phyloP scores from a whole-genome alignment of 192 early-diverging fungal genomes.

The Backusella australiensis region DNA sequence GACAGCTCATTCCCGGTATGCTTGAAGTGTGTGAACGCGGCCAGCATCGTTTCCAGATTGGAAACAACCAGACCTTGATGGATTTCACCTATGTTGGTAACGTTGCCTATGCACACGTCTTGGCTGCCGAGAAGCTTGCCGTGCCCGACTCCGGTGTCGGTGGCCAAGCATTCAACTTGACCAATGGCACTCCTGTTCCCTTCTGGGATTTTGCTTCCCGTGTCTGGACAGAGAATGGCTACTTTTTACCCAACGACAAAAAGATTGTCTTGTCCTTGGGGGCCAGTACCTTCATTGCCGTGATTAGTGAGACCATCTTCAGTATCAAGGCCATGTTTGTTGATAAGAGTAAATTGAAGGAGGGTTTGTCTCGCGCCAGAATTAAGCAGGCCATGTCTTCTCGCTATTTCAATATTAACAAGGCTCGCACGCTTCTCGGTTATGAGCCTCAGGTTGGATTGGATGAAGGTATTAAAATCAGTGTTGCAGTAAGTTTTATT shows the following conservation, averaged over 20 bases:
- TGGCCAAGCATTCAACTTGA: slow-evolving; percentile 83
- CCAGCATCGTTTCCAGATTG: slow-evolving; percentile 76
- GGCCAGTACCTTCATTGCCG: slow-evolving; percentile 47
- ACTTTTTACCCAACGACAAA: slow-evolving; percentile 52
- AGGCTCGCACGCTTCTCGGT: slow-evolving; percentile 69
- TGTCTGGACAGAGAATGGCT: slow-evolving; percentile 60
- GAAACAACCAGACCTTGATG: slow-evolving; percentile 76
- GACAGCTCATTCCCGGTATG: slow-evolving; percentile 66
- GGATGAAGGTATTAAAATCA: slow-evolving; percentile 51
- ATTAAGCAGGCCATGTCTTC: slow-evolving; percentile 77
- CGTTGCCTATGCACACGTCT: slow-evolving; percentile 86
- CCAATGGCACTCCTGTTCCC: slow-evolving; percentile 84
- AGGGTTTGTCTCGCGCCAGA: slow-evolving; percentile 75
- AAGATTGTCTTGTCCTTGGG: slow-evolving; percentile 59
- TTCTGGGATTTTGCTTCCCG: slow-evolving; percentile 89
- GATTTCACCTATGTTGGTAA: slow-evolving; percentile 96
- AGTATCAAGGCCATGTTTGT: slow-evolving; percentile 58
- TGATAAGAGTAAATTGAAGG: slow-evolving; percentile 56
- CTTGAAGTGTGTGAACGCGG: slow-evolving; percentile 61
- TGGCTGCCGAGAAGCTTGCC: slow-evolving; percentile 75
- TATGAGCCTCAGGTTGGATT: slow-evolving; percentile 54
- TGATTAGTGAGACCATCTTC: slow-evolving; percentile 66
- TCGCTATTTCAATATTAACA: slow-evolving; percentile 86
- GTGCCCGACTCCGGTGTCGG: slow-evolving; percentile 22
- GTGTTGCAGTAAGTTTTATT: slow-evolving; percentile 22